These are phyloP conservation scores for Nissolia schottii DNA, from an alignment of 306 rosid species.

Conservation along the genomic window DNA sequence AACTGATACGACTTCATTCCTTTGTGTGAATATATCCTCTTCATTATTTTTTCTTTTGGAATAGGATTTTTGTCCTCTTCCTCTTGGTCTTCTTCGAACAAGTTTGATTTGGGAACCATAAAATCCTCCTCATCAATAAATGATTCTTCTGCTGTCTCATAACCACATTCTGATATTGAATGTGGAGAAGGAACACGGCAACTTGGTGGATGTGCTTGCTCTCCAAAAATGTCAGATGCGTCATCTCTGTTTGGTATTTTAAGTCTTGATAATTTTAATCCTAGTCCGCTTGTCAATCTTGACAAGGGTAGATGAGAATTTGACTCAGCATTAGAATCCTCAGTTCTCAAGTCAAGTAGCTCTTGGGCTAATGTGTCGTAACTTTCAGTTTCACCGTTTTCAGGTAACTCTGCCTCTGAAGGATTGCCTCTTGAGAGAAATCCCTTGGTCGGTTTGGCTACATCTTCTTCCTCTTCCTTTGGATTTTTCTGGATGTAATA, in stretches of 20 bases:
- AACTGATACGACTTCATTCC: constrained; percentile 62
- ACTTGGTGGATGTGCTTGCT: constrained; percentile 14
- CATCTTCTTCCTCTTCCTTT: constrained; percentile 31
- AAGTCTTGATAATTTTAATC: constrained; percentile 51
- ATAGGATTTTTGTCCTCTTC: constrained; percentile 40
- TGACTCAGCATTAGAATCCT: constrained; percentile 29
- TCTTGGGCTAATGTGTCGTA: constrained; percentile 14
- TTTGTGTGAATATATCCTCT: constrained; percentile 56
- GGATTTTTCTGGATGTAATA: constrained; percentile 51
- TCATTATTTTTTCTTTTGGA: constrained; percentile 42
- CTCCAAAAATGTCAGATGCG: constrained; percentile 23
- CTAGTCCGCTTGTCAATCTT: constrained; percentile 41
- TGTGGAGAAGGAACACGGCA: constrained; percentile 19
- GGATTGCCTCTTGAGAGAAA: constrained; percentile 13
- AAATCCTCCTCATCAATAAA: constrained; percentile 60
- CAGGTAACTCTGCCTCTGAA: constrained; percentile 16
- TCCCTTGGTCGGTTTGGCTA: constrained; percentile 19
- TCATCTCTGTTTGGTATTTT: constrained; percentile 46
- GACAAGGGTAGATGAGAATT: constrained; percentile 26
- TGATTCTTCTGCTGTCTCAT: constrained; percentile 84
- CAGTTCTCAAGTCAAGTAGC: constrained; percentile 22
- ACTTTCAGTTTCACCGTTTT: constrained; percentile 9
- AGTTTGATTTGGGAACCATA: constrained; percentile 60
- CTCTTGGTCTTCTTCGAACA: constrained; percentile 44
- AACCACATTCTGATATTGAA: constrained; percentile 41